Evolutionary conservation across 1,284 basidiomycete genomes (phyloP).

Genomic region (Trichosporon asahii): DNA sequence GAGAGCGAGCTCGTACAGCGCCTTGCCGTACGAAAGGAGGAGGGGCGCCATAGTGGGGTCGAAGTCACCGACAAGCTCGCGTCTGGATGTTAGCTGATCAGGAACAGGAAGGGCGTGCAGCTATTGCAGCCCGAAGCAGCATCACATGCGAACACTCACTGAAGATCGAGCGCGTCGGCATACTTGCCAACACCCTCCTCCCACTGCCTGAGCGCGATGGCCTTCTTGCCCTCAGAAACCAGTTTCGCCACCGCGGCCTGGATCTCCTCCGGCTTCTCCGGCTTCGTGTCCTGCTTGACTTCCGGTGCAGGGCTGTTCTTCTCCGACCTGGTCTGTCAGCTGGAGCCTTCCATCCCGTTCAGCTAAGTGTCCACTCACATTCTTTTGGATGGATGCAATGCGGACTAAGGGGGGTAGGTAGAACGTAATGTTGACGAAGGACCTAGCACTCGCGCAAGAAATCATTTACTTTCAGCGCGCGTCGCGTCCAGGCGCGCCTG

Average conservation of each 20-base stretch:
- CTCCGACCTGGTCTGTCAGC: neutral
- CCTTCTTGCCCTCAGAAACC: constrained; percentile 54
- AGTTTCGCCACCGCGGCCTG: constrained; percentile 29
- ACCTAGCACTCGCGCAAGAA: neutral
- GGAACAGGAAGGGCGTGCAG: neutral
- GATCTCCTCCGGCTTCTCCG: constrained; percentile 18
- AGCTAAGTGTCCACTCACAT: neutral
- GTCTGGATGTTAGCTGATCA: constrained; percentile 54
- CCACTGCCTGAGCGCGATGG: constrained; percentile 79
- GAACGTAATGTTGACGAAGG: neutral
- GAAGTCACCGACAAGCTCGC: constrained; percentile 66
- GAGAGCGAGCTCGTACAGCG: constrained; percentile 81
- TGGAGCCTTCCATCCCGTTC: neutral
- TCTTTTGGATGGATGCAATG: neutral
- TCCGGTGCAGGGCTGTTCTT: neutral
- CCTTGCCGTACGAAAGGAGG: constrained; percentile 80
- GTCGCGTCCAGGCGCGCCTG: neutral
- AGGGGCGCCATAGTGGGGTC: constrained; percentile 74
- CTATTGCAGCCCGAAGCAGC: constrained; percentile 18
- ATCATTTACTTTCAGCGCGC: constrained; percentile 8
- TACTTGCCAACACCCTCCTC: constrained; percentile 81
- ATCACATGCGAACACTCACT: constrained; percentile 58
- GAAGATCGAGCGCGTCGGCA: constrained; percentile 73
- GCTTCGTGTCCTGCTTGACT: constrained; percentile 9
- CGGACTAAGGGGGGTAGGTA: neutral